Percentiles rank a stretch among this genome's conserved stretches.
Evolutionary conservation across 1,284 basidiomycete species (phyloP).

Genomic region (Ceratobasidium sp.): DNA sequence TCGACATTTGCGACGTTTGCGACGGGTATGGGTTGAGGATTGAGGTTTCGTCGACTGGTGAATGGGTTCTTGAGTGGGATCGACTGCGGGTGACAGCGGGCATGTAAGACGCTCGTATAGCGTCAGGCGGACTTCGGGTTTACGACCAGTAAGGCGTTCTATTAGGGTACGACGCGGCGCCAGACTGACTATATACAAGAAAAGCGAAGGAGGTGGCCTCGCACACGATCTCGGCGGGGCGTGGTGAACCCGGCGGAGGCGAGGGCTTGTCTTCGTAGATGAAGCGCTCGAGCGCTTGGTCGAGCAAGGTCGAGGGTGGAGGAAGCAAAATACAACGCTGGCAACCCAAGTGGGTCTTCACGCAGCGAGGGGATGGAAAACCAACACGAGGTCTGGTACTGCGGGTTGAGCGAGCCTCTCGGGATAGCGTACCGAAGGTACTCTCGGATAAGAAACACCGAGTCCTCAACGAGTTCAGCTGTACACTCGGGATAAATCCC

Average conservation of each 20-base stretch:
- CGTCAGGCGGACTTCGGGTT: neutral
- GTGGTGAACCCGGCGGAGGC: neutral
- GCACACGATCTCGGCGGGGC: neutral
- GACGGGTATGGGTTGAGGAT: neutral
- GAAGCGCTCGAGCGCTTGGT: no score
- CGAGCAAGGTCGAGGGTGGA: neutral
- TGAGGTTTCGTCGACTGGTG: no score
- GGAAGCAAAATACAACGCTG: neutral
- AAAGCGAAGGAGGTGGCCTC: neutral
- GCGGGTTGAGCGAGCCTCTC: no score
- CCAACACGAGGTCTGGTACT: neutral
- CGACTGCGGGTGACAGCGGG: neutral
- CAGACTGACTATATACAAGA: neutral
- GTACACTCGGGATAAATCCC: no score
- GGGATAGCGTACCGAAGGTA: no score
- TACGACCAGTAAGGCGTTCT: neutral
- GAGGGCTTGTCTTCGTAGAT: neutral
- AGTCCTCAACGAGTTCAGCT: no score
- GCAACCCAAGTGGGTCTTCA: conserved; percentile 6
- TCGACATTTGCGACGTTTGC: neutral
- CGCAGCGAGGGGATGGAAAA: neutral
- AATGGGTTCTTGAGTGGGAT: neutral
- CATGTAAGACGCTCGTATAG: neutral
- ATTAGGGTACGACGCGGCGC: neutral
- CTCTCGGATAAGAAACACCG: no score